Evolutionary conservation across 306 rosid genomes (phyloP).

Genomic region (Lathyrus sativus): DNA sequence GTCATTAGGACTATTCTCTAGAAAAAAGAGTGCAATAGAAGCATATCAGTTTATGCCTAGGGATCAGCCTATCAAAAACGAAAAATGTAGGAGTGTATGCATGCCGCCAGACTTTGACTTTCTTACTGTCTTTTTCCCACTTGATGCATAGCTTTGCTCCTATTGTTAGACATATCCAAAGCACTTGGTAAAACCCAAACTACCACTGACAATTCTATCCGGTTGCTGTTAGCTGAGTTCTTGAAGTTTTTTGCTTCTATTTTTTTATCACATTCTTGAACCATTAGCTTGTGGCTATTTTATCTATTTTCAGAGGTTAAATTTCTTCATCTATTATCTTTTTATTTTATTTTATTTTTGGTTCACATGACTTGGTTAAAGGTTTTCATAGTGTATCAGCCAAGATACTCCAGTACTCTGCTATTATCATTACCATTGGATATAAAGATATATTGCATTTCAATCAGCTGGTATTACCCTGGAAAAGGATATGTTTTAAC

Average conservation of each 20-base stretch:
- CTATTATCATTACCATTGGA: not conserved
- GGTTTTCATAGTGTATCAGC: conserved; percentile 7
- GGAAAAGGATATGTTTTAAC: conserved; percentile 12
- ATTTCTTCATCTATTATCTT: not conserved
- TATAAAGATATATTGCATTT: not conserved
- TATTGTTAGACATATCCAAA: not conserved
- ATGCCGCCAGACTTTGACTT: no score
- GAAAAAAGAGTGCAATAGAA: not conserved
- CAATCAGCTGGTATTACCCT: conserved; percentile 16
- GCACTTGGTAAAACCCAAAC: not conserved
- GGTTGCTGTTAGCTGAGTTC: not conserved
- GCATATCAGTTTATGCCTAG: no score
- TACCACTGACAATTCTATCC: not conserved
- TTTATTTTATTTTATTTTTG: not conserved
- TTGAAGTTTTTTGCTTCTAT: not conserved
- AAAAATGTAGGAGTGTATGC: no score
- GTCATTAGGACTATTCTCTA: no score
- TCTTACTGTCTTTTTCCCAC: no score
- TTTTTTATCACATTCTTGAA: conserved; percentile 9
- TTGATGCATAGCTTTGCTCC: no score
- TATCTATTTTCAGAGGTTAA: not conserved
- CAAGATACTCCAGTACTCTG: not conserved
- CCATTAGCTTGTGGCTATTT: not conserved
- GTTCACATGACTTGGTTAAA: not conserved
- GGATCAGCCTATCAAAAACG: no score